Percentiles rank a stretch among this genome's conserved stretches.
Evolutionary conservation across 108 stramenopile species (phyloP).

Genomic region (Mediolabrus comicus): DNA sequence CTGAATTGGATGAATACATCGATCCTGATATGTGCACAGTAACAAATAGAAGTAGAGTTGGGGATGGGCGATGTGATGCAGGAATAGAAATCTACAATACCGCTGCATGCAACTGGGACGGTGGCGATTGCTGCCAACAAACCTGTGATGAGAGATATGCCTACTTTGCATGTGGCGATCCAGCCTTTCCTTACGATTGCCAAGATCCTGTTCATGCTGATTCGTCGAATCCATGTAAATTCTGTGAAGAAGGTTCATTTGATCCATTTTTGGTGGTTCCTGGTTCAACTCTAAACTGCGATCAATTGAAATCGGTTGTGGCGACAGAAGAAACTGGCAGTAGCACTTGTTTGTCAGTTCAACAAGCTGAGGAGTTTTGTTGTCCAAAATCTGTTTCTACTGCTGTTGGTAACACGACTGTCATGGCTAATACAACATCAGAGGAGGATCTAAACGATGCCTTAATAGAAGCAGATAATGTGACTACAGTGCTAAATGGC

Average conservation of each 20-base stretch:
- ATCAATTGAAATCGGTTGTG: background rate
- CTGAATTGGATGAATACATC: slow-evolving; percentile 27
- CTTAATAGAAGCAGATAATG: too few relatives aligned
- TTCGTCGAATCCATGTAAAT: background rate
- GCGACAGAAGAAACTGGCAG: background rate
- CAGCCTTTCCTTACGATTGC: slow-evolving; percentile 35
- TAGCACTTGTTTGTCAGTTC: background rate
- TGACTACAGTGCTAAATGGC: background rate
- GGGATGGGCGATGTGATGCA: slow-evolving; percentile 46
- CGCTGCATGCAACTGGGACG: slow-evolving; percentile 36
- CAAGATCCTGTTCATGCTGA: slow-evolving; percentile 6
- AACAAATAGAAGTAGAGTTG: slow-evolving; percentile 34
- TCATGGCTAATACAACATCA: background rate
- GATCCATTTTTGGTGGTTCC: background rate
- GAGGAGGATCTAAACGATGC: background rate
- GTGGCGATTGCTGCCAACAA: slow-evolving; percentile 17
- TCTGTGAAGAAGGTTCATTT: background rate
- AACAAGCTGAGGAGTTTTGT: background rate
- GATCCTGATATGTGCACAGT: slow-evolving; percentile 35
- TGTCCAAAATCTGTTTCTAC: background rate
- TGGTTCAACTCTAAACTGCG: background rate
- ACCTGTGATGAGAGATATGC: slow-evolving; percentile 31
- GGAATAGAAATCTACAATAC: slow-evolving; percentile 36
- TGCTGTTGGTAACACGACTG: background rate
- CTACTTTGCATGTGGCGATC: slow-evolving; percentile 42